A percentile compares a stretch with the other conserved stretches of the same genome.
phyloP scores from a whole-genome alignment of 164 flowering plant genomes.

The Buxus sempervirens region DNA sequence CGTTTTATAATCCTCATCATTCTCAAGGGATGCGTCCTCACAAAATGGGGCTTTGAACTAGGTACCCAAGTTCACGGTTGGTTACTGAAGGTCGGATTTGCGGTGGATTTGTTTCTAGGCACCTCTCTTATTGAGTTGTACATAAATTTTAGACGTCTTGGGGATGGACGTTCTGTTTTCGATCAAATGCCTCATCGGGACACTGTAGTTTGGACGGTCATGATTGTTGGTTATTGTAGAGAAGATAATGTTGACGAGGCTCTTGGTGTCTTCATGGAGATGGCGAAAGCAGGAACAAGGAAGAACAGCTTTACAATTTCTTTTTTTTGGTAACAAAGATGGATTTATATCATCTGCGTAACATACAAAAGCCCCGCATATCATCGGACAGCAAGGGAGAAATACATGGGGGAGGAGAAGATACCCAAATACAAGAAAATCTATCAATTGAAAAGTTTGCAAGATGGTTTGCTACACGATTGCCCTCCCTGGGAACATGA shows the following conservation, averaged over 20 bases:
- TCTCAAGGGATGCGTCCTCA: slow-evolving; percentile 48
- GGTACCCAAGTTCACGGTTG: slow-evolving; percentile 60
- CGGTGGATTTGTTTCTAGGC: slow-evolving; percentile 20
- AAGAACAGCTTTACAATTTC: slow-evolving; percentile 41
- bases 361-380: too few species aligned
- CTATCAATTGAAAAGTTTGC: too few species aligned
- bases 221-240: slow-evolving; percentile 36
- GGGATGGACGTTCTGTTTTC: slow-evolving; percentile 40
- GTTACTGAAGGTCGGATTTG: slow-evolving; percentile 37
- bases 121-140: slow-evolving; percentile 52
- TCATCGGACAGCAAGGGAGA: too few species aligned
- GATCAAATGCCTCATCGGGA: slow-evolving; percentile 28
- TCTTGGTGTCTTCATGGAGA: slow-evolving; percentile 37
- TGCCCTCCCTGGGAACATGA: too few species aligned
- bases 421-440: too few species aligned
- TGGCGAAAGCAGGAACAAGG: slow-evolving; percentile 46
- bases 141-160: slow-evolving; percentile 30
- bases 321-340: too few species aligned
- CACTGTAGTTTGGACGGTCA: slow-evolving; percentile 48
- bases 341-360: too few species aligned
- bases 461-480: too few species aligned
- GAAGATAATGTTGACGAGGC: slow-evolving; percentile 33
- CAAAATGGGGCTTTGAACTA: slow-evolving; percentile 22
- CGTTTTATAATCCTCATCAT: slow-evolving; percentile 25
- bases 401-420: too few species aligned